Base-by-base conservation (phyloP, 2,329 filamentous ascomycete species). In the Fusarium newnesense region DNA sequence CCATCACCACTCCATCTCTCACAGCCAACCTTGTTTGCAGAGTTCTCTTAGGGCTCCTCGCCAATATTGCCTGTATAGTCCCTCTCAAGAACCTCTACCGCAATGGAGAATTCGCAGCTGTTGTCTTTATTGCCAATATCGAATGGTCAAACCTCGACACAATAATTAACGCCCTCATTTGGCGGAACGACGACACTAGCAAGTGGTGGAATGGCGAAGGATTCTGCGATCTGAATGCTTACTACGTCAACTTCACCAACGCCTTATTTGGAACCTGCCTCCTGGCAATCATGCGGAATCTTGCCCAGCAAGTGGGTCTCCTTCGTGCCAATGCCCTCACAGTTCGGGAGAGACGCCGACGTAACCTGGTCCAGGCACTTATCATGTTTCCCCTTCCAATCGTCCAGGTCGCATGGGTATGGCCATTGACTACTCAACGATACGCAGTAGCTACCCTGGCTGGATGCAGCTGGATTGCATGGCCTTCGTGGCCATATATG, bases 371-470 rank as follows among this genome's bases (percentile, higher is more conserved):
- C 10, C 88, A 90, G 72, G 84, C 85, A 8, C 80, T 87, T 68
- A 84, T 90, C 80, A 87, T 91, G 69, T 89, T 90, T 60, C 84
- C 87, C 3, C 64, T 88, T 7, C 88, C 88, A 1, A 13, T 88
- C 19, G 36, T 89, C 40, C 86, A 90, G 79, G 63, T 87, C 11
- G 76, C 81, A 13, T 83, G 87, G 76, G 85, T 84, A 1, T 87
- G 84, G 76, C 85, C 87, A 24, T 79, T 87, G 19, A 81, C 85
- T 8, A 75, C 80, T 4, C 83, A 86, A 62, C 82, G 89, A 28
- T 90, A 87, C 74, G 80, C 82, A 32, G 76, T 91, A 39, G 84
- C 81, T 34, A 84, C 88, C 0, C 77, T 89, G 43, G 78, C 84
- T 26, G 89, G 89, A 7, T 91, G 89, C 69, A 79, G 76, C 24